Evolutionary conservation across 768 basidiomycete genomes (phyloP), one percentile per base, ranked within the genome.

Genomic region (Pleurotus sapidus): DNA sequence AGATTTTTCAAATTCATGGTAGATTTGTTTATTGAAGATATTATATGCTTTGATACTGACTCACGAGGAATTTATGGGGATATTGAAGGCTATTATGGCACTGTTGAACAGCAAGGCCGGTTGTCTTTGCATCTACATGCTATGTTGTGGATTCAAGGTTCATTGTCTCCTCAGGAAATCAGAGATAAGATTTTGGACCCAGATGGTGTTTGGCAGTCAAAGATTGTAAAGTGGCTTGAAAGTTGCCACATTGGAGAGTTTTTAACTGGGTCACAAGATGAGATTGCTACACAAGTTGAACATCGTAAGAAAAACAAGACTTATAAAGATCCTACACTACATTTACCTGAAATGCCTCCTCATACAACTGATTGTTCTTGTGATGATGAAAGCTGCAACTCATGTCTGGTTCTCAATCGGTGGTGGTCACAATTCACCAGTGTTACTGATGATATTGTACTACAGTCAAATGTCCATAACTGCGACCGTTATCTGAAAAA

Each of bases 1-100:
- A 25, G 68, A 3, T 72, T 75, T 43, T 75, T 74, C 56, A 56
- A 73, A 47, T 64, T 67, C 12, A 64, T 73, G 57, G 64, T 70
- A 0, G 15, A 64, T 3, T 39, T 59, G 0, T 68, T 72, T 42
- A 61, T 74, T 2, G 60, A 62, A 11, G 60, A 71, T 58, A 58
- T 70, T 18, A 39, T 67, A 38, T 59, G 68, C 3, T 49, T 65
- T n/a, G 53, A 43, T 11, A 17, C 37, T 24, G 38, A 60, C 4
- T 42, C 58, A 12, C 23, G 18, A n/a, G 64, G 63, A 2, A 20
- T 68, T 24, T 70, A 60, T 59, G 67, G 68, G 7, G 14, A 58
- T 0, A 63, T 61, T 7, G 9, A 40, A 6, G 62, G 55, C 0
- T 71, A 68, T 51, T 70, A 73, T 59, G 70, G 69, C 2, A 69